Base-by-base conservation (phyloP, 805 yeast genomes). In the Jamesozyma jinghongensis region DNA sequence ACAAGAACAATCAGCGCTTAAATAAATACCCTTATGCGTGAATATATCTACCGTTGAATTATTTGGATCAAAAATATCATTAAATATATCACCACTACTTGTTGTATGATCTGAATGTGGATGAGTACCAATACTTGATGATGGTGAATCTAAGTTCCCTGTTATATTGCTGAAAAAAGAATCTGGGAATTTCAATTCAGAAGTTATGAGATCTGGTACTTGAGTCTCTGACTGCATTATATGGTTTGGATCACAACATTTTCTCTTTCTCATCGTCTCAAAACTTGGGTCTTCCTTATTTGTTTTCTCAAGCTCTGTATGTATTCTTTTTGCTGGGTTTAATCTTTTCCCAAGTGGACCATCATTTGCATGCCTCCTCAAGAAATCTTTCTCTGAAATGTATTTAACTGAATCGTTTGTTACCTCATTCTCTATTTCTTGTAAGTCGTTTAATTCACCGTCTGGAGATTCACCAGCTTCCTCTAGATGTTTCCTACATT, bases 1-100 rank as follows among this genome's bases (percentile, higher is more conserved):
- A 46, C 66, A 61, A 8, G 61, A 53, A 41, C 66, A 61, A 19
- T 55, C 50, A 1, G 65, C 52, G 36, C 63, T 61, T 29, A 61
- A 38, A 30, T 46, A 59, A 3, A 60, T 42, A 14, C 64, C 62
- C 36, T 56, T 52, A 32, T 56, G 64, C 2, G 63, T 59, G 16
- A 60, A 48, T 3, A 60, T 48, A 38, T 61, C 65, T 1, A 59
- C 57, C 40, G 48, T 48, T 8, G 50, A 50, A 22, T 40, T 40
- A 11, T 43, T 29, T 3, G 43, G 39, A 26, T 46, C 45, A 8
- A 42, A 34, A 8, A 43, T 32, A 22, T 42, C 46, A 17, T 36
- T 38, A 17, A 39, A 32, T 13, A 38, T 10, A 19, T 32, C 37
- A 17, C 22, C 14, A 26, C 32, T 22, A 3, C 14, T 27, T 14